Base-by-base conservation (phyloP, 805 yeast species). In the Cyberlindnera maclurae region DNA sequence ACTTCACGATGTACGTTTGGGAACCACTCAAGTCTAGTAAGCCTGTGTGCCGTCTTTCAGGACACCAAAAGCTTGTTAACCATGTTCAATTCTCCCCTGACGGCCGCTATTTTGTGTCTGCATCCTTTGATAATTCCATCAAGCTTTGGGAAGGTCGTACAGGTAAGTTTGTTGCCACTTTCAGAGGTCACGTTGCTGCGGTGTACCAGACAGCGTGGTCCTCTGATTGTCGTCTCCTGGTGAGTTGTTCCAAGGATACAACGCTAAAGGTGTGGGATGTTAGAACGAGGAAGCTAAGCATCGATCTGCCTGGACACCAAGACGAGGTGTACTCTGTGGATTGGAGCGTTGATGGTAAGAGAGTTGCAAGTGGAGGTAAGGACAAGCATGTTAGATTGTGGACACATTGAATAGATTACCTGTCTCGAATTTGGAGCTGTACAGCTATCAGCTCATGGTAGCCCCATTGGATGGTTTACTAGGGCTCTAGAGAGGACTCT, bases 191-290 rank as follows among this genome's bases (percentile, higher is more conserved):
- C 59, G 98, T 93, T 42, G 96, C 97, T 0, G 87, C 97, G 3
- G 98, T 93, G 0, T 93, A 93, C 60, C 97, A 90, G 63, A 87
- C 95, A 4, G 86, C 97, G 0, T 93, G 98, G 98, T 87, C 96
- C 4, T 81, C 96, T 1, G 98, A 93, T 56, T 84, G 90, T 60
- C 70, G 98, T 50, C 65, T 90, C 28, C 66, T 93, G 40, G 98
- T 88, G 9, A 83, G 95, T 55, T 84, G 96, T 60, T 88, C 97
- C 12, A 90, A 90, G 58, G 97, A 90, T 60, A 89, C 97, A 1
- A 90, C 97, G 1, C 70, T 90, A 55, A 90, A 90, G 60, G 95
- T 90, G 2, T 90, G 97, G 97, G 97, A 90, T 56, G 79, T 90
- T 16, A 75, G 84, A 53, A 84, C 96, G 3, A 72, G 82, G 46